Conservation (phyloP, 768 basidiomycete genomes). For the Coprinopsis cinerea region DNA sequence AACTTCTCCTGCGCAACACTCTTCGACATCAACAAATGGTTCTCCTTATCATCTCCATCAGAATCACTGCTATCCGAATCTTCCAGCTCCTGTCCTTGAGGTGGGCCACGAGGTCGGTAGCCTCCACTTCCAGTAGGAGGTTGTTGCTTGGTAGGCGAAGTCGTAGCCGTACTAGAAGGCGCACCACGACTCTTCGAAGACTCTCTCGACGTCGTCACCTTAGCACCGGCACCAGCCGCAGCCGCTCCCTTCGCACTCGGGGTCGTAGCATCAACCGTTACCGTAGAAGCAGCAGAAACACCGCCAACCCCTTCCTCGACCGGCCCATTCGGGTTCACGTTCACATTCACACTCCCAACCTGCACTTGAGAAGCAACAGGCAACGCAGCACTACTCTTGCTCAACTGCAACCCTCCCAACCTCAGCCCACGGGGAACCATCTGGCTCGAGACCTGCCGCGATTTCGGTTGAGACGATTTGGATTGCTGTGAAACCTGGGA, state of each 20-base stretch:
- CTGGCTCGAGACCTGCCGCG: background rate
- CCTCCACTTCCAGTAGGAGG: slow-evolving; percentile 19
- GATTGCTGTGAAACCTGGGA: background rate
- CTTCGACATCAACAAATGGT: slow-evolving; percentile 49
- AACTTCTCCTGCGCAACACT: slow-evolving; percentile 68
- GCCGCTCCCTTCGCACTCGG: too few species aligned
- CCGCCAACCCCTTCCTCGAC: slow-evolving; percentile 9
- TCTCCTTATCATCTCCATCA: slow-evolving; percentile 28
- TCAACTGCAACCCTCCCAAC: slow-evolving; percentile 19
- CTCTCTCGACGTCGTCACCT: background rate
- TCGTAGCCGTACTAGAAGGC: background rate
- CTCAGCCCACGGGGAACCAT: slow-evolving; percentile 16
- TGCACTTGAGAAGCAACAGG: slow-evolving; percentile 43
- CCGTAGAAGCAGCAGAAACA: background rate
- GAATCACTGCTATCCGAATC: slow-evolving; percentile 47
- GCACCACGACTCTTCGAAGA: too few species aligned
- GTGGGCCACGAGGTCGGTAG: slow-evolving; percentile 62
- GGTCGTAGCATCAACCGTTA: background rate
- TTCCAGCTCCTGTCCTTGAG: slow-evolving; percentile 61
- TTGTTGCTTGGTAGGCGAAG: background rate
- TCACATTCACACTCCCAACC: slow-evolving; percentile 27
- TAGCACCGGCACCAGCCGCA: background rate
- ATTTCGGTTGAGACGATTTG: background rate
- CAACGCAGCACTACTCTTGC: slow-evolving; percentile 53
- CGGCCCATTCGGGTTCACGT: slow-evolving; percentile 14